phyloP scores from a whole-genome alignment of 1,284 basidiomycete species.

The Marasmius fiardii region DNA sequence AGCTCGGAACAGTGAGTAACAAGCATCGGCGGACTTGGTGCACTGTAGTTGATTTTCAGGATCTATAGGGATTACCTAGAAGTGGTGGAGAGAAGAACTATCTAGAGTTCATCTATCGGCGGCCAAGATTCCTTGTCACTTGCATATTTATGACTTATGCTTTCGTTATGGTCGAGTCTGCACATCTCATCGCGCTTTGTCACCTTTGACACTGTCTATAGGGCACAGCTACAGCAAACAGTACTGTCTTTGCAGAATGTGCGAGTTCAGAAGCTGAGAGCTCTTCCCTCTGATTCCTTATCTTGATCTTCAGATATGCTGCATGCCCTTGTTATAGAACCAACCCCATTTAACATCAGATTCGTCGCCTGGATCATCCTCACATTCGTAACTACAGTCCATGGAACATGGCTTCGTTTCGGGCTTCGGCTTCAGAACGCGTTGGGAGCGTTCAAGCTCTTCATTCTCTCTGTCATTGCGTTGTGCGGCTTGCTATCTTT shows the following conservation, averaged over 20 bases:
- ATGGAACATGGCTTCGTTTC: conserved; percentile 51
- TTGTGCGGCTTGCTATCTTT: conserved; percentile 61
- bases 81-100: conserved; percentile 80
- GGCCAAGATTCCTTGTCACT: conserved; percentile 58
- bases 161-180: conserved; percentile 48
- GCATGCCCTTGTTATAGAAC: conserved; percentile 42
- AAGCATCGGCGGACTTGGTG: conserved; percentile 5
- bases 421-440: conserved; percentile 66
- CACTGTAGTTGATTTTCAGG: not conserved
- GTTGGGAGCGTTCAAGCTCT: conserved; percentile 63
- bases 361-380: conserved; percentile 52
- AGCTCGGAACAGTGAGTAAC: conserved; percentile 63
- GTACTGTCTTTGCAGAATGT: conserved; percentile 70
- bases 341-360: conserved; percentile 45
- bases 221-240: conserved; percentile 54
- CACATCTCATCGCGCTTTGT: conserved; percentile 16
- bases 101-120: conserved; percentile 65
- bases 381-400: conserved; percentile 55
- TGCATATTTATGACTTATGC: conserved; percentile 61
- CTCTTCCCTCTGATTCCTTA: not conserved
- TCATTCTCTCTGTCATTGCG: conserved; percentile 54
- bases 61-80: conserved; percentile 53
- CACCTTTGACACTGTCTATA: conserved; percentile 23
- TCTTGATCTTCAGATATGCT: conserved; percentile 41
- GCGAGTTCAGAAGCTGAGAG: conserved; percentile 13